These are phyloP conservation scores for Pleurotus djamor DNA, from an alignment of 768 basidiomycete species.

Conservation along the genomic window DNA sequence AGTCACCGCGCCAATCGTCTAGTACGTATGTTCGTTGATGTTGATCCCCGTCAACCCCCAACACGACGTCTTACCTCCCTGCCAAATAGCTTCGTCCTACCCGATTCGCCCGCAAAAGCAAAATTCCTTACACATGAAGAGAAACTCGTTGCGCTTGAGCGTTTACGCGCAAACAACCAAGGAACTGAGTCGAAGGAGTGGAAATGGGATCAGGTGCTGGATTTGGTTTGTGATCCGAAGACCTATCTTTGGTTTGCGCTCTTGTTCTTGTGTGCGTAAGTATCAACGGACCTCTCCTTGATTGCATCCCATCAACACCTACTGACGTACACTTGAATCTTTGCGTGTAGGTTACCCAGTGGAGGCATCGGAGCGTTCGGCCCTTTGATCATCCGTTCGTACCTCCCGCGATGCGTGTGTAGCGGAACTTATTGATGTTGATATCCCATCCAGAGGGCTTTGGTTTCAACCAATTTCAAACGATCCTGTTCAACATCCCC, in stretches of 20 bases:
- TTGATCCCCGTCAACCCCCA: background rate
- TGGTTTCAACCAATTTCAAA: slow-evolving; percentile 36
- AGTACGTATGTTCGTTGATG: slow-evolving; percentile 18
- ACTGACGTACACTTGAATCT: background rate
- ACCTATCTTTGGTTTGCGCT: slow-evolving; percentile 39
- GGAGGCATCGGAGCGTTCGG: slow-evolving; percentile 43
- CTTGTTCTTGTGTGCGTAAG: slow-evolving; percentile 39
- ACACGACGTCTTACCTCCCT: too few species aligned
- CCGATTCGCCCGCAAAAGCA: slow-evolving; percentile 40
- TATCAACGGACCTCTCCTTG: background rate
- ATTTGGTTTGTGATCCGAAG: slow-evolving; percentile 35
- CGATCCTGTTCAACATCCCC: slow-evolving; percentile 49
- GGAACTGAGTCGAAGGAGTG: slow-evolving; percentile 42
- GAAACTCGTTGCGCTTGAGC: slow-evolving; percentile 37
- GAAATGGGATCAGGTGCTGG: slow-evolving; percentile 42
- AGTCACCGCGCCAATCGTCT: slow-evolving; percentile 30
- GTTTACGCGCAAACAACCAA: slow-evolving; percentile 41
- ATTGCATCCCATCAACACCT: too few species aligned
- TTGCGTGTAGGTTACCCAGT: slow-evolving; percentile 24
- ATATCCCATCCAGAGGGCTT: slow-evolving; percentile 26
- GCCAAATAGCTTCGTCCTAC: slow-evolving; percentile 31
- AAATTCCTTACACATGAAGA: slow-evolving; percentile 37
- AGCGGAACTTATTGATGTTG: background rate
- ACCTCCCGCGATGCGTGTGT: background rate
- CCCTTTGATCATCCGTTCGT: slow-evolving; percentile 36